Base-by-base conservation (phyloP, 2,329 filamentous ascomycete species). In the Arthrobotrys megalospora region DNA sequence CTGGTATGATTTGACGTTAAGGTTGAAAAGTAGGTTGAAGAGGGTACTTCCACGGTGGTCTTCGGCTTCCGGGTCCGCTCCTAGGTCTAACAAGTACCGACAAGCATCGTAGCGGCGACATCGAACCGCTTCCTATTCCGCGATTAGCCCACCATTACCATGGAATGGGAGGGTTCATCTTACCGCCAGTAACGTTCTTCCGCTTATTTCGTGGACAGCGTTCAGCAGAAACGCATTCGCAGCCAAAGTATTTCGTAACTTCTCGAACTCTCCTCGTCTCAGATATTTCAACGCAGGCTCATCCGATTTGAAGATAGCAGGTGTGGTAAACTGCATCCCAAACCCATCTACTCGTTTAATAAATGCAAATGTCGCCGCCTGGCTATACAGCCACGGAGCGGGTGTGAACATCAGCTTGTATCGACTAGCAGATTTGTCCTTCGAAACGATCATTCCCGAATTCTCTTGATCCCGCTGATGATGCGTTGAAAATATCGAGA, bases 401-500 rank as follows among this genome's bases (percentile, higher is more conserved):
- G 73, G 73, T 43, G 73, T 77, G 24, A 77, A 77, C 66, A 77
- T 71, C 60, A 77, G 47, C 34, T 69, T 60, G 32, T 77, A 77
- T 12, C 73, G 73, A 55, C 73, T 77, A 14, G 73, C 60, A 36
- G 73, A 77, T 52, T 71, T 77, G 19, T 77, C 66, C 24, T 71
- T 77, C 11, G 73, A 45, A 10, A 62, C 32, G 19, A 60, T 14
- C 8, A 53, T 43, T 41, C 34, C 43, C 1, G 58, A 4, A 3
- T 47, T 71, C 16, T 28, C n/a, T 21, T 62, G 21, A 28, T 67
- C 73, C 6, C 73, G 66, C 19, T 71, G 50, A 55, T 71, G 60
- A 6, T 77, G 73, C 0, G 73, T 77, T 8, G 73, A 62, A 32
- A 77, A 77, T 2, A 77, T 48, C n/a, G 73, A 77, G n/a, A 77